Evolutionary conservation across 108 stramenopile species (phyloP).

Genomic region (Mayamaea pseudoterrestris): DNA sequence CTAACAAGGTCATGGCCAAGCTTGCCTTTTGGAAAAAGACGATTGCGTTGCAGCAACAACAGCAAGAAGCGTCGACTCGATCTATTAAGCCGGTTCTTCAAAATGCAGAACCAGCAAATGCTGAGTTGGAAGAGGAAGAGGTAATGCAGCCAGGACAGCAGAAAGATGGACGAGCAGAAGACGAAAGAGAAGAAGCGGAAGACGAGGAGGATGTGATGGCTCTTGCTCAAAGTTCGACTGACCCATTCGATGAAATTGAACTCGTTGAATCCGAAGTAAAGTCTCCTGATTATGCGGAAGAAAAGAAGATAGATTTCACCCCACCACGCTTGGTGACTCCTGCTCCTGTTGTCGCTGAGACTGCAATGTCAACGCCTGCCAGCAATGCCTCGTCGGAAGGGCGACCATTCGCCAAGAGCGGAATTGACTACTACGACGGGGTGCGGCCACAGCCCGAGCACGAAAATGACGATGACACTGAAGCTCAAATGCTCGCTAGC

Average conservation of each 20-base stretch:
- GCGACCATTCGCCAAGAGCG: slow-evolving; percentile 26
- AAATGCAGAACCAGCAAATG: not conserved
- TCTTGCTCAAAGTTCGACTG: not conserved
- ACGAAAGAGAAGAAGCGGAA: not conserved
- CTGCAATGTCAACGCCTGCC: not conserved
- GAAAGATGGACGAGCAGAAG: not conserved
- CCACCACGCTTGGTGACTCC: too few relatives aligned
- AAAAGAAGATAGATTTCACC: too few relatives aligned
- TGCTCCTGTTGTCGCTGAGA: not conserved
- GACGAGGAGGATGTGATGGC: not conserved
- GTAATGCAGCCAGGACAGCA: not conserved
- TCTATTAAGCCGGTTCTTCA: not conserved
- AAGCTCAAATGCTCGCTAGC: too few relatives aligned
- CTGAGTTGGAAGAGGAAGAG: too few relatives aligned
- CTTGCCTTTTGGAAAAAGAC: not conserved
- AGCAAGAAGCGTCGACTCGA: not conserved
- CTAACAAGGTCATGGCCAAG: not conserved
- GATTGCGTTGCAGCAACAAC: not conserved
- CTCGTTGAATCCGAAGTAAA: too few relatives aligned
- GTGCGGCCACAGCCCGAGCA: slow-evolving; percentile 17
- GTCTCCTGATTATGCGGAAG: too few relatives aligned
- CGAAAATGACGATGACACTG: slow-evolving; percentile 8
- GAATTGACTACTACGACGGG: slow-evolving; percentile 55
- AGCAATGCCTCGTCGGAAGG: not conserved
- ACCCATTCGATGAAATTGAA: too few relatives aligned